These are phyloP conservation scores for Rhytidiadelphus loreus DNA, from an alignment of 225 moss, liverwort and hornwort species.

Conservation along the genomic window DNA sequence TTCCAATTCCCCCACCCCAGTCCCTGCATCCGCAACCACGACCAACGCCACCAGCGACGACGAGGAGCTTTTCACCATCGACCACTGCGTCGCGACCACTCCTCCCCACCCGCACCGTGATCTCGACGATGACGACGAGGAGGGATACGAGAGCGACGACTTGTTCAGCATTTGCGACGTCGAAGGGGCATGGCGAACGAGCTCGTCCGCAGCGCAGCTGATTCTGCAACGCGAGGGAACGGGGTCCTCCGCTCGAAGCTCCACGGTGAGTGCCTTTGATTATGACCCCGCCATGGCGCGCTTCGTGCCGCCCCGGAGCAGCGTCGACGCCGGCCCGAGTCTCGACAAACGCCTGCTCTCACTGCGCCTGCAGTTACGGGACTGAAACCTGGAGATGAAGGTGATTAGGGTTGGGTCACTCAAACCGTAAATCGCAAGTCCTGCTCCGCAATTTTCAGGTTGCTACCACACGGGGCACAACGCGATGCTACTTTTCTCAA, in stretches of 20 bases:
- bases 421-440: background rate
- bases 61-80: conserved; percentile 41
- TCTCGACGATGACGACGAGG: background rate
- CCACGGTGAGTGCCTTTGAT: background rate
- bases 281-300: background rate
- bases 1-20: background rate
- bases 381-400: background rate
- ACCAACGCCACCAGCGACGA: background rate
- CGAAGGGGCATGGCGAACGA: background rate
- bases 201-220: background rate
- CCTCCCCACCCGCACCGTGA: background rate
- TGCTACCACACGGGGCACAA: background rate
- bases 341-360: conserved; percentile 7
- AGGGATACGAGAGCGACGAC: conserved; percentile 41
- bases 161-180: conserved; percentile 27
- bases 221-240: background rate
- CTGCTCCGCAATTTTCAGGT: background rate
- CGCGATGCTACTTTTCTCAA: background rate
- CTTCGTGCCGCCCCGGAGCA: background rate
- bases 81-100: background rate
- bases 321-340: background rate
- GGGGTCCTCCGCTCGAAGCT: background rate
- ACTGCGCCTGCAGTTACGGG: background rate
- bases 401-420: background rate
- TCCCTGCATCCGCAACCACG: background rate